A percentile compares a stretch with the other conserved stretches of the same genome.
phyloP scores from a whole-genome alignment of 345 rosid genomes.

The Rhizophora apiculata region DNA sequence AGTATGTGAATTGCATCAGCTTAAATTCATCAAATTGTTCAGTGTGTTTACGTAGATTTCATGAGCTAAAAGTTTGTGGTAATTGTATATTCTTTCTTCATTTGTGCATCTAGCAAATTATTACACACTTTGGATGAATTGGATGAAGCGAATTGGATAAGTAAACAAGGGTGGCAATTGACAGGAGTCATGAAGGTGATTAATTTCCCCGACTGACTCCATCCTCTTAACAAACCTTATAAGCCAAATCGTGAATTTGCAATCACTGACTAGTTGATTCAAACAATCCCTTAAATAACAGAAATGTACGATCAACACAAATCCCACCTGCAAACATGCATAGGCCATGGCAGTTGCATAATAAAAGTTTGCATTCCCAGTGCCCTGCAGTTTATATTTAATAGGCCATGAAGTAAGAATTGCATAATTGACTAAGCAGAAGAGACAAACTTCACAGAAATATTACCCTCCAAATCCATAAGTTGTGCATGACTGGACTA shows the following conservation, averaged over 20 bases:
- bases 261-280: too few species aligned
- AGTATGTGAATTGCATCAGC: neutral
- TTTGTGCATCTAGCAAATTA: too few species aligned
- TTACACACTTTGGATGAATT: too few species aligned
- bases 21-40: too few species aligned
- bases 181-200: neutral
- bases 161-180: neutral
- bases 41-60: too few species aligned
- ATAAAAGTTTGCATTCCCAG: constrained; percentile 97
- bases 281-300: neutral
- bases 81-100: too few species aligned
- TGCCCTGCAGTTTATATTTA: constrained; percentile 56
- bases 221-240: neutral
- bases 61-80: too few species aligned
- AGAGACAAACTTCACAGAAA: constrained; percentile 7
- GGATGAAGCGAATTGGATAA: too few species aligned
- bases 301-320: constrained; percentile 1
- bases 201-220: neutral
- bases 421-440: neutral
- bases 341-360: constrained; percentile 87
- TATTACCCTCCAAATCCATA: constrained; percentile 97
- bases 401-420: constrained; percentile 11
- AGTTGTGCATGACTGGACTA: constrained; percentile 96
- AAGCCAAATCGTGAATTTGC: neutral
- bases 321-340: constrained; percentile 85